These are phyloP conservation scores for Saraca asoca DNA, from an alignment of 331 rosid genomes.

Conservation along the genomic window DNA sequence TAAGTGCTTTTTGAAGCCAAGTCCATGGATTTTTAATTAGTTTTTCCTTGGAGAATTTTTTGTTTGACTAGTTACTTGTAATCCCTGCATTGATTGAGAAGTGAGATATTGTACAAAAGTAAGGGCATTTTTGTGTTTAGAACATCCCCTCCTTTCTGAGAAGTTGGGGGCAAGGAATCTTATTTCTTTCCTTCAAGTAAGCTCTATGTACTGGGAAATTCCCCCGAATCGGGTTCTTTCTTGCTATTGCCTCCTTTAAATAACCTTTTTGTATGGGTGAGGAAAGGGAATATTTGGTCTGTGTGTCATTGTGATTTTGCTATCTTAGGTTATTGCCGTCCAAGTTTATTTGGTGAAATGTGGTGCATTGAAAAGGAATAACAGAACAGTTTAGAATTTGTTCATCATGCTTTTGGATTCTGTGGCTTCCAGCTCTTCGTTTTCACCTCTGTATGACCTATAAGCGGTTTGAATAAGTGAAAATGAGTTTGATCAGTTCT, in stretches of 20 bases:
- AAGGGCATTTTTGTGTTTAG: too few species aligned
- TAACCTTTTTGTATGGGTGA: constrained; percentile 18
- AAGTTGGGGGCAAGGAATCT: constrained; percentile 35
- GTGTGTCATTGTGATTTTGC: constrained; percentile 20
- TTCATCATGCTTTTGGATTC: constrained; percentile 3
- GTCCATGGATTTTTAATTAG: constrained; percentile 20
- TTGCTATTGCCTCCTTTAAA: constrained; percentile 24
- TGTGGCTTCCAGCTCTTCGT: too few species aligned
- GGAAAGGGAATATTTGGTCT: constrained; percentile 20
- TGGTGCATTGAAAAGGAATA: not conserved
- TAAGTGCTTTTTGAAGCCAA: constrained; percentile 11
- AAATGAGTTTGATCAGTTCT: too few species aligned
- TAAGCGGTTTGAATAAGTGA: too few species aligned
- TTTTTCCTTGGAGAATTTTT: constrained; percentile 20
- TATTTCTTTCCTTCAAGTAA: constrained; percentile 22
- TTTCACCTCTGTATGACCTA: too few species aligned
- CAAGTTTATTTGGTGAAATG: not conserved
- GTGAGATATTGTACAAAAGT: not conserved
- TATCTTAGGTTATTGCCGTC: constrained; percentile 1
- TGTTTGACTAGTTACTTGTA: constrained; percentile 18
- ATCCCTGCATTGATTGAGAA: constrained; percentile 22
- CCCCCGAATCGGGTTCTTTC: constrained; percentile 43
- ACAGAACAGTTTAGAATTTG: constrained; percentile 6
- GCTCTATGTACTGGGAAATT: constrained; percentile 16
- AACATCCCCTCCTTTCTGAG: too few species aligned